A percentile compares a stretch with the other conserved stretches of the same genome.
Evolutionary conservation across 148 eudicot genomes (phyloP).

Genomic region (Talinum fruticosum): DNA sequence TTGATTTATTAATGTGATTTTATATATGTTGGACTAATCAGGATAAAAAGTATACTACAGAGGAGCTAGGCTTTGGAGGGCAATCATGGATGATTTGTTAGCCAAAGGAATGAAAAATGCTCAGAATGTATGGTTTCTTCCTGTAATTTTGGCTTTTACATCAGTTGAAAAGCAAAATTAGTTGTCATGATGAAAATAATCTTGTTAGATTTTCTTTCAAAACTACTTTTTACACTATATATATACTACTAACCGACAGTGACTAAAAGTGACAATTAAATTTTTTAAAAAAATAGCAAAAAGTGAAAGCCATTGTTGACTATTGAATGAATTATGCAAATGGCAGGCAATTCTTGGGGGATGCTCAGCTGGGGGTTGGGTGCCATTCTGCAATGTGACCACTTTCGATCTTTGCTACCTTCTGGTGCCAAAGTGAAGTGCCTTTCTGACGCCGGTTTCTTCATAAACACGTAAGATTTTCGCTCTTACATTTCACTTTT

Average conservation of each 20-base stretch:
- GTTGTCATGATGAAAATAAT: neutral
- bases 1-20: neutral
- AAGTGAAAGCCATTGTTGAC: no score
- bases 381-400: slow-evolving; percentile 80
- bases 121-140: slow-evolving; percentile 41
- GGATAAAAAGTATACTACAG: slow-evolving; percentile 73
- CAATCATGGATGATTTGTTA: slow-evolving; percentile 73
- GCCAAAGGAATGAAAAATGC: slow-evolving; percentile 88
- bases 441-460: slow-evolving; percentile 88
- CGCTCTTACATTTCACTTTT: no score
- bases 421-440: slow-evolving; percentile 72
- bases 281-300: no score
- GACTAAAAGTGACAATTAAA: neutral
- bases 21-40: slow-evolving; percentile 29
- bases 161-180: neutral
- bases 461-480: slow-evolving; percentile 64
- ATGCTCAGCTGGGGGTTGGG: slow-evolving; percentile 93
- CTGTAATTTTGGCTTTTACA: neutral
- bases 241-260: neutral
- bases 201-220: neutral
- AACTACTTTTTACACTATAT: neutral
- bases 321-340: neutral
- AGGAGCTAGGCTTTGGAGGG: slow-evolving; percentile 73
- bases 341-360: slow-evolving; percentile 70
- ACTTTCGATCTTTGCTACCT: slow-evolving; percentile 68